A percentile compares a stretch with the other conserved stretches of the same genome.
Conservation (phyloP, 2,329 filamentous ascomycete species). For the Dichotomopilus funicola region DNA sequence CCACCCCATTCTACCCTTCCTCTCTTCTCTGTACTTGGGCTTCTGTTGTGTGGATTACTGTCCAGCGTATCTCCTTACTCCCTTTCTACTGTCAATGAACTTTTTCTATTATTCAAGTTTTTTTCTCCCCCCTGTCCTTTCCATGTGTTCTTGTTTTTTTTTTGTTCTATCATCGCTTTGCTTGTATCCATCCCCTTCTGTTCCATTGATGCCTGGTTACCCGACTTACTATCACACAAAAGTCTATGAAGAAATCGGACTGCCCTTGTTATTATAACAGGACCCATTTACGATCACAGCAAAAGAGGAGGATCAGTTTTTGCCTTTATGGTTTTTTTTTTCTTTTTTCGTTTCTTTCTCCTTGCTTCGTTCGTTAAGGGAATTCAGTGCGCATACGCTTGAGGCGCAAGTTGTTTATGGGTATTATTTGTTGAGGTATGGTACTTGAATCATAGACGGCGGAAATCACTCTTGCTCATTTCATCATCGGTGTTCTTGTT, state of each 20-base stretch:
- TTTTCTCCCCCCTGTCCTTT: not conserved
- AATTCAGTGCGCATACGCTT: no score
- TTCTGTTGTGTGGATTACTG: not conserved
- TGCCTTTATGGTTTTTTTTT: not conserved
- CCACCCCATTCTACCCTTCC: not conserved
- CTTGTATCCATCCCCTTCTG: not conserved
- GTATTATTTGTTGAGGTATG: no score
- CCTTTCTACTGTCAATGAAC: not conserved
- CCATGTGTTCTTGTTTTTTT: not conserved
- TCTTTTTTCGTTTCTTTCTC: not conserved
- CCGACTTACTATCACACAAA: conserved; percentile 5
- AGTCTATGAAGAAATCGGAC: not conserved
- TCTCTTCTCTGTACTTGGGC: no score
- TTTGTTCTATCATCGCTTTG: not conserved
- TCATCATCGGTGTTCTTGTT: no score
- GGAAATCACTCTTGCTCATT: not conserved
- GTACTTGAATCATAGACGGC: not conserved
- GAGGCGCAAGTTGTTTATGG: no score
- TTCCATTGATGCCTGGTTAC: not conserved
- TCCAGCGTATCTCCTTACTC: not conserved
- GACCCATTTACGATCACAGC: no score
- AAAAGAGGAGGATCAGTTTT: not conserved
- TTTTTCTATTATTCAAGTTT: not conserved
- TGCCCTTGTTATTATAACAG: no score
- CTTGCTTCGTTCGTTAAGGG: not conserved